Percentiles rank a stretch among this genome's conserved stretches.
Evolutionary conservation across 768 basidiomycete genomes (phyloP).

Genomic region (Tricholoma saponaceum): DNA sequence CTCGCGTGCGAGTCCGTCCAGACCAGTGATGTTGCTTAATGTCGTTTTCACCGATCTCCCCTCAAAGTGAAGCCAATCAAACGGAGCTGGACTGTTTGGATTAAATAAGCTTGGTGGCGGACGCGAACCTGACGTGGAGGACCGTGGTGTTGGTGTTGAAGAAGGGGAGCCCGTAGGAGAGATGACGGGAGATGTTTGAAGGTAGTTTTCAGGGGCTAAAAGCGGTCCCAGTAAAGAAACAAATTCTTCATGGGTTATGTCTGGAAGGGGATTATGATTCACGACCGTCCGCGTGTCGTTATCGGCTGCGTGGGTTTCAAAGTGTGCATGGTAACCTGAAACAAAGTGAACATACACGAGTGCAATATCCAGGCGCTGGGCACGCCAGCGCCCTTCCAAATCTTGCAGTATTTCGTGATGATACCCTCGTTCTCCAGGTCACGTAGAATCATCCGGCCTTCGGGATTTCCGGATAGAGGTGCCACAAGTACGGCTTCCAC

Average conservation of each 20-base stretch:
- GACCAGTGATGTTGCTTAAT: slow-evolving; percentile 67
- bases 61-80: slow-evolving; percentile 87
- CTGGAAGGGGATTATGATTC: slow-evolving; percentile 85
- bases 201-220: slow-evolving; percentile 77
- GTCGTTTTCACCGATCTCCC: slow-evolving; percentile 79
- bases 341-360: slow-evolving; percentile 43
- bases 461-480: slow-evolving; percentile 67
- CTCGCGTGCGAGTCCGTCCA: slow-evolving; percentile 80
- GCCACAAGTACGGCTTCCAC: slow-evolving; percentile 72
- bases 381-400: slow-evolving; percentile 68
- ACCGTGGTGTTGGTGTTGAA: slow-evolving; percentile 29
- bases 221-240: slow-evolving; percentile 76
- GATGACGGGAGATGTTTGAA: slow-evolving; percentile 26
- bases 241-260: slow-evolving; percentile 85
- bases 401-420: slow-evolving; percentile 68
- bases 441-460: slow-evolving; percentile 56
- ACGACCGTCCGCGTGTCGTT: slow-evolving; percentile 64
- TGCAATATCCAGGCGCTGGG: slow-evolving; percentile 82
- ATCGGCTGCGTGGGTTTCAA: slow-evolving; percentile 36
- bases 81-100: slow-evolving; percentile 66
- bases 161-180: slow-evolving; percentile 27
- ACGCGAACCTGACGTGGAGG: slow-evolving; percentile 25
- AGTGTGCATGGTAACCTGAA: neutral
- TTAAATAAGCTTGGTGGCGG: slow-evolving; percentile 31
- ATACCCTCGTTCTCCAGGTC: slow-evolving; percentile 68